Base-by-base conservation (phyloP, 345 rosid species). In the Hibiscus tridactylites region DNA sequence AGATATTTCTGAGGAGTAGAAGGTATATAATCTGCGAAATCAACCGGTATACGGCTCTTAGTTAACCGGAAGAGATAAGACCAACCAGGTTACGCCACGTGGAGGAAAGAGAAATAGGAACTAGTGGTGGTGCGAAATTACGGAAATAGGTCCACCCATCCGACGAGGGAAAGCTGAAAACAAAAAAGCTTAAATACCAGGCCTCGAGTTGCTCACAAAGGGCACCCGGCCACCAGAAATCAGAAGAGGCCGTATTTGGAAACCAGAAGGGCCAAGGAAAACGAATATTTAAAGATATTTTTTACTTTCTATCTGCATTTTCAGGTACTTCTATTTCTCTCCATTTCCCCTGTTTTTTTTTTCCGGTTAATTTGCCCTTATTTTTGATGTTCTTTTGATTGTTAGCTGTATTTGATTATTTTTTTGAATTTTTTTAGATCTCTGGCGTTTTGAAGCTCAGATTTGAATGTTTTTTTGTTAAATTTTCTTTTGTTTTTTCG, bases 181-280 rank as follows among this genome's bases (percentile, higher is more conserved):
- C 37, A 33, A 33, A 57, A 21, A 46, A 26, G 56, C 70, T 66
- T 66, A 66, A 66, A 66, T 66, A 66, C 39, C 37, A 15, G 70
- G 57, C 56, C 8, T 58, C 26, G 39, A 0, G n/a, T 28, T 35
- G 6, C 39, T 35, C 39, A 5, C 39, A 35, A 35, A 35, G 21
- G 39, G 57, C 17, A 31, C 35, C 13, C 42, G 35, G 53, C 31
- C 33, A 21, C 17, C 15, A 11, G 4, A 65, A 21, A 3, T 9
- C 39, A 35, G 16, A 2, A 46, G 56, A 46, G 70, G 70, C 37
- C 11, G 17, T 24, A 9, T 0, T 31, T 24, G 3, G 39, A 35
- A 35, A 35, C 39, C 39, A 35, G 39, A 35, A 35, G 39, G 39
- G 39, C 39, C 39, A 35, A 35, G 39, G 39, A 35, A 35, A 35